Evolutionary conservation across 2,329 filamentous ascomycete species (phyloP), one percentile per base, ranked within the genome.

Genomic region (Nigrospora osmanthi): DNA sequence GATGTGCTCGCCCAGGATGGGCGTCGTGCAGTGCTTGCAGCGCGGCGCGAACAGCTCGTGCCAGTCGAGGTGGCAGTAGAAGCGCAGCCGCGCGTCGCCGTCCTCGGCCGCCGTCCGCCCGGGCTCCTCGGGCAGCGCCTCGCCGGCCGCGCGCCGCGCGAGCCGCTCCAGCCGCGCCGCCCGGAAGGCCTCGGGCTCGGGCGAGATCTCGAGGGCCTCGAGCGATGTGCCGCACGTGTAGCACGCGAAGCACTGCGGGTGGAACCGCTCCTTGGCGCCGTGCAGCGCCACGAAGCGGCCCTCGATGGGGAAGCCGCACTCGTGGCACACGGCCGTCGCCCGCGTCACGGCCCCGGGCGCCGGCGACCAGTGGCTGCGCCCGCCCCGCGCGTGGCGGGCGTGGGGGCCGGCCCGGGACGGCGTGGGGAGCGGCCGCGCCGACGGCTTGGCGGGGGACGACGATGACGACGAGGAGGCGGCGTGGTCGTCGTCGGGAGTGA

Each of bases 31-130:
- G 63, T 87, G 89, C 68, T 93, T 93, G 75, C 93, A 98, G 36
- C 89, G 82, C 5, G 93, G 93, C 31, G 87, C 89, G 66, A 88
- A 98, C 44, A 86, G 72, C 67, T 98, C 93, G 65, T 98, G 93
- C 79, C 90, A 98, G 70, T 98, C 93, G n/a, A 98, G 78, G 62
- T 97, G 91, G 67, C 93, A 98, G 70, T 87, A 98, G 75, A 97
- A 97, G 11, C 91, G 82, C 38, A 88, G 68, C 11, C 80, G 73
- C 34, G 79, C 76, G 60, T 91, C 85, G 36, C 85, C 83, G 54
- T 91, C 86, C 51, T 87, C 83, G 3, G 75, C 75, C 65, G 77
- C 76, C 11, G 81, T 83, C 60, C 79, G 70, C 30, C 77, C 78
- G 2, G 81, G 80, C 42, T 75, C 69, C 47, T 87, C 83, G 6